A percentile compares a stretch with the other conserved stretches of the same genome.
Conservation (phyloP, 1,139 yeast species). For the Geotrichum klebahnii region DNA sequence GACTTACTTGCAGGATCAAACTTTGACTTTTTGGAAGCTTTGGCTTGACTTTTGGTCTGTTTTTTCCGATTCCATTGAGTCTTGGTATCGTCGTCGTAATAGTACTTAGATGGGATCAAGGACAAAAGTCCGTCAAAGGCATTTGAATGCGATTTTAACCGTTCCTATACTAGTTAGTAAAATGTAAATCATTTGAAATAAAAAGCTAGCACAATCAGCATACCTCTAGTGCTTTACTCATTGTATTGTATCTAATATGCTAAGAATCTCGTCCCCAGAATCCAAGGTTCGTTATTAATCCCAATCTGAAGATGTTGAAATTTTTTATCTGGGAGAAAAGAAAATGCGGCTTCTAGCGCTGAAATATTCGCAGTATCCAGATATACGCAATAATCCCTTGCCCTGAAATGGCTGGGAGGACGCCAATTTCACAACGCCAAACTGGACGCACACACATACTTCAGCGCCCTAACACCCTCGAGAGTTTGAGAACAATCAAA, state of each 20-base stretch:
- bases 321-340: constrained; percentile 11
- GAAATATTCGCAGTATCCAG: constrained; percentile 8
- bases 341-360: background rate
- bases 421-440: too few species aligned
- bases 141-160: constrained; percentile 75
- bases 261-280: too few species aligned
- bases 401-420: constrained; percentile 3
- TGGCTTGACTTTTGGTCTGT: constrained; percentile 57
- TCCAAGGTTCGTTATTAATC: too few species aligned
- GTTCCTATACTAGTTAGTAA: constrained; percentile 49
- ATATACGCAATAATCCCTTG: constrained; percentile 1
- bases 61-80: constrained; percentile 89
- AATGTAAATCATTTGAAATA: background rate
- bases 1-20: constrained; percentile 65
- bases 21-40: constrained; percentile 61
- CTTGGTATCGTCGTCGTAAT: constrained; percentile 60
- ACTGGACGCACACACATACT: too few species aligned
- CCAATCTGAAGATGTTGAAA: background rate
- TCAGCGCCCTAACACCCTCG: background rate
- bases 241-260: constrained; percentile 11
- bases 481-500: too few species aligned
- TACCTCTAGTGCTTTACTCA: constrained; percentile 34
- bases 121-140: constrained; percentile 90
- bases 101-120: constrained; percentile 55
- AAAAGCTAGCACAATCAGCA: constrained; percentile 11